These are phyloP conservation scores for Candida tunisiensis DNA, from an alignment of 1,139 yeast species.

Conservation along the genomic window DNA sequence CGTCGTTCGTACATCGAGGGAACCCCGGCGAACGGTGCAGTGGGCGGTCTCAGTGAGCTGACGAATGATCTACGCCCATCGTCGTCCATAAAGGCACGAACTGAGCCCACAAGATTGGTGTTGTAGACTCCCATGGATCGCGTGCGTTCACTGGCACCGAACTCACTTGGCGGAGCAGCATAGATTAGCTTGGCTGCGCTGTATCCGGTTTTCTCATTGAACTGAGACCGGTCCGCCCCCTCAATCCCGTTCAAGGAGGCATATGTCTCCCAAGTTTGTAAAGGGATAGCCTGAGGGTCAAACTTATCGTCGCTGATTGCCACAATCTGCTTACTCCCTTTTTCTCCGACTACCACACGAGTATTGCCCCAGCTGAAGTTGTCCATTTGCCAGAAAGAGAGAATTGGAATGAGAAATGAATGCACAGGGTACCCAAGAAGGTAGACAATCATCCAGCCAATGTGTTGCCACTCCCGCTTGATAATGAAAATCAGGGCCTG, in stretches of 20 bases:
- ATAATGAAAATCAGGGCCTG: constrained; percentile 19
- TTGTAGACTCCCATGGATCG: too few species aligned
- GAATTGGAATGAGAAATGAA: constrained; percentile 19
- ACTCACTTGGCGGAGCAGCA: too few species aligned
- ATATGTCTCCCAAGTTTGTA: constrained; percentile 20
- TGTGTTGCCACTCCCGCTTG: constrained; percentile 22
- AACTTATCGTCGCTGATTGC: constrained; percentile 15
- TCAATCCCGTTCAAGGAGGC: constrained; percentile 19
- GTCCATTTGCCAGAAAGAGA: constrained; percentile 24
- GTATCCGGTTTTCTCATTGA: too few species aligned
- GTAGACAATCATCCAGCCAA: constrained; percentile 23
- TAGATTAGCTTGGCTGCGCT: too few species aligned
- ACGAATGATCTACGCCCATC: too few species aligned
- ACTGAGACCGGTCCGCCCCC: constrained; percentile 20
- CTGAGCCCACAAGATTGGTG: too few species aligned
- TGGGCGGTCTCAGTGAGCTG: too few species aligned
- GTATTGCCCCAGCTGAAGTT: constrained; percentile 26
- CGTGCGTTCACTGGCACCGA: too few species aligned
- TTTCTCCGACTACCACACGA: constrained; percentile 24
- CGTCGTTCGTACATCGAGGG: too few species aligned
- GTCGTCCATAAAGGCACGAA: too few species aligned
- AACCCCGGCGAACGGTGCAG: too few species aligned
- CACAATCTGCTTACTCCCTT: constrained; percentile 19
- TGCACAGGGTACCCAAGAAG: constrained; percentile 21
- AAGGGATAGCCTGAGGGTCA: constrained; percentile 16